A percentile compares a stretch with the other conserved stretches of the same genome.
These are phyloP conservation scores for Mrakia hoshinonis DNA, from an alignment of 768 basidiomycete genomes.

Conservation along the genomic window DNA sequence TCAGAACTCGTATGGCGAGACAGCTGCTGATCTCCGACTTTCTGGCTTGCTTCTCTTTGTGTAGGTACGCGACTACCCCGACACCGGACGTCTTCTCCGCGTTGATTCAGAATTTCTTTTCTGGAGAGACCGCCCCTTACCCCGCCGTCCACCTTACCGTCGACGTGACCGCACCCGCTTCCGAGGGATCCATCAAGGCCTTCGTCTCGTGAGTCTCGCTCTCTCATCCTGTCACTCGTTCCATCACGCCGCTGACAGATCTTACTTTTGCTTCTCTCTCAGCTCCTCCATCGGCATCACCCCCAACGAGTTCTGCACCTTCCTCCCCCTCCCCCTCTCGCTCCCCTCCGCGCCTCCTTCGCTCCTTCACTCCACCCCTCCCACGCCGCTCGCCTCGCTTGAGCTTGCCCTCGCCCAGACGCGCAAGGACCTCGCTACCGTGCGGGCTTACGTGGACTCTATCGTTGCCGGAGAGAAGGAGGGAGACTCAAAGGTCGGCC, in stretches of 20 bases:
- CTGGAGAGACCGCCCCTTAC: conserved; percentile 77
- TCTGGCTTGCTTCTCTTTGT: not conserved
- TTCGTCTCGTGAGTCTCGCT: conserved; percentile 61
- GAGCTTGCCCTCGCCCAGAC: conserved; percentile 59
- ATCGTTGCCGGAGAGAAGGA: conserved; percentile 63
- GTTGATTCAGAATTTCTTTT: conserved; percentile 95
- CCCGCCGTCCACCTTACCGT: conserved; percentile 77
- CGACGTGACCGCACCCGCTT: conserved; percentile 58
- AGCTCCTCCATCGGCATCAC: conserved; percentile 81
- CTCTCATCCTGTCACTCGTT: not conserved
- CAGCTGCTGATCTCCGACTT: not conserved
- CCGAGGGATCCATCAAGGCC: conserved; percentile 42
- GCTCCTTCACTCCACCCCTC: conserved; percentile 36
- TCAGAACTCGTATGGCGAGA: no score
- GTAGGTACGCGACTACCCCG: conserved; percentile 86
- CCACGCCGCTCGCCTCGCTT: conserved; percentile 59
- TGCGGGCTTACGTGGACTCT: conserved; percentile 70
- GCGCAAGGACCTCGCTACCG: conserved; percentile 63
- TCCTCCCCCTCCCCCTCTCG: conserved; percentile 64
- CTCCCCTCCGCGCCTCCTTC: conserved; percentile 46
- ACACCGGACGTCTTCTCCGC: conserved; percentile 89
- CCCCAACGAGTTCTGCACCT: conserved; percentile 90
- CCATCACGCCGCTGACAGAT: not conserved
- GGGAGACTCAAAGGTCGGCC: conserved; percentile 70
- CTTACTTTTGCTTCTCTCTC: not conserved